Evolutionary conservation across 352 stramenopile species (phyloP), one percentile per base, ranked within the genome.

Genomic region (Phytophthora uliginosa): DNA sequence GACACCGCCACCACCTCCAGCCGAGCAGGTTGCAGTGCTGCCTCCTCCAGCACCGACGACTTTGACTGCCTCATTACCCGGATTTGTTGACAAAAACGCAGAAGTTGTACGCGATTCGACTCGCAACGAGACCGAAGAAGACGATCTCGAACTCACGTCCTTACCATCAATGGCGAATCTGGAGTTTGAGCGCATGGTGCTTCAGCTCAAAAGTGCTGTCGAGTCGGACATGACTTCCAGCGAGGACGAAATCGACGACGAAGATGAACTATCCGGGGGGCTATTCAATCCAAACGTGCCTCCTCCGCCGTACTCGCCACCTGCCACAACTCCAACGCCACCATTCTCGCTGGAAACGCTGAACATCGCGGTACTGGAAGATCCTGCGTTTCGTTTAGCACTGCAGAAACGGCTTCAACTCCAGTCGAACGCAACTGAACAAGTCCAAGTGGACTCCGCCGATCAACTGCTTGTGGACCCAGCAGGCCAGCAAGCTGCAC

Each of bases 161-260:
- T 57, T 68, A 18, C 73, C 76, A 13, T 17, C 55, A 4, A 74
- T 74, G 40, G 73, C 69, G 3, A 90, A 87, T 52, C 66, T 94
- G 18, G 87, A 94, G 66, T 93, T 91, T 36, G 81, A 92, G 65
- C 85, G 85, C 18, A 94, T 94, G 87, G 73, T 94, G 10, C 69
- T 94, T 8, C 87, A 93, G 56, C 66, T 94, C 0, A 88, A 92
- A 66, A 88, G 84, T 56, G 81, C 85, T 20, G 74, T 94, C 20
- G 83, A 91, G 51, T 73, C 69, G 3, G 56, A 73, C 2, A 55
- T 61, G 42, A 58, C 53, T 20, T 57, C 74, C 15, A 73, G 57
- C 18, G 74, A 82, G 9, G 72, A 88, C 1, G 67, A 83, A 2
- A 62, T 82, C 18, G 78, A 89, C 13, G 66, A 81, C 0, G 69